phyloP scores from a whole-genome alignment of 1,284 basidiomycete species.

The Boletus smithii region DNA sequence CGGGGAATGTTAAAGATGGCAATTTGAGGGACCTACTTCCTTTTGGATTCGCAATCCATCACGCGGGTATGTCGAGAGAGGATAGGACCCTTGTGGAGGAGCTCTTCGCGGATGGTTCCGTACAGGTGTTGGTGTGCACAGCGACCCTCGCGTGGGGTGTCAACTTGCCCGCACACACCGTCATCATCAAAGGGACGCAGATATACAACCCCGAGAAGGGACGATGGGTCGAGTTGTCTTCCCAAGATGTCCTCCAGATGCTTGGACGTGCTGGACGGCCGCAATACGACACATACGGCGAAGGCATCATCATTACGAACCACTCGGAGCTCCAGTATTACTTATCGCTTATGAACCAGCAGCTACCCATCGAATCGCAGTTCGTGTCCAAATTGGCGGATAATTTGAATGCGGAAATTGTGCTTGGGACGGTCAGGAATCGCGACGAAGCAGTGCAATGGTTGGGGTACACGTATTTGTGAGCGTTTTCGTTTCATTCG shows the following conservation, averaged over 20 bases:
- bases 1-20: constrained; percentile 79
- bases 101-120: constrained; percentile 87
- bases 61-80: constrained; percentile 97
- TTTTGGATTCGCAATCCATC: constrained; percentile 97
- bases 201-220: constrained; percentile 99
- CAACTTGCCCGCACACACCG: constrained; percentile 95
- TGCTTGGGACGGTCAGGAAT: constrained; percentile 93
- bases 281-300: constrained; percentile 96
- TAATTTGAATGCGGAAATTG: constrained; percentile 97
- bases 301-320: constrained; percentile 99
- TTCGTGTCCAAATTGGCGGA: constrained; percentile 92
- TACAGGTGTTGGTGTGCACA: constrained; percentile 96
- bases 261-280: constrained; percentile 96
- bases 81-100: constrained; percentile 94
- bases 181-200: constrained; percentile 99
- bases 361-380: constrained; percentile 96
- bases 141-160: constrained; percentile 99
- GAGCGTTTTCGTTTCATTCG: constrained; percentile 34
- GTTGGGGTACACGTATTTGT: constrained; percentile 94
- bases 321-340: constrained; percentile 98
- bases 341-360: constrained; percentile 89
- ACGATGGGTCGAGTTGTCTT: constrained; percentile 93
- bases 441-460: constrained; percentile 97
- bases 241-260: constrained; percentile 98
- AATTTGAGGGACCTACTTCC: constrained; percentile 90